Base-by-base conservation (phyloP, 495 filamentous ascomycete genomes). In the Penicillium mononematosum region DNA sequence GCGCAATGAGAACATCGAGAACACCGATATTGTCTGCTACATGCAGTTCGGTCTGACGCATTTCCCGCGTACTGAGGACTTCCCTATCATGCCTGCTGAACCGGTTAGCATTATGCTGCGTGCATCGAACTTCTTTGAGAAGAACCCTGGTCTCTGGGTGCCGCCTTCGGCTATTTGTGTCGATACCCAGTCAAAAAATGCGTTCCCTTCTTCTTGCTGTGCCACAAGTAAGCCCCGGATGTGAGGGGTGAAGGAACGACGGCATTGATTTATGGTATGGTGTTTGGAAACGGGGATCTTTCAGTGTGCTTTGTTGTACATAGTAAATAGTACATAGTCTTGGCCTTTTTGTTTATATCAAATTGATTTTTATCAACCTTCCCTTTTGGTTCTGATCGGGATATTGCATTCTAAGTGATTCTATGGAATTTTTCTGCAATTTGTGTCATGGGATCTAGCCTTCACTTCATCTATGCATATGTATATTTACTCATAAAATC, bases 51-150 rank as follows among this genome's bases (percentile, higher is more conserved):
- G 83, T 16, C 70, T 85, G 47, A 83, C 83, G 27, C 83, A 85
- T 63, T 73, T 82, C 45, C 79, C 81, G 3, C 68, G 83, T 5
- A 71, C 73, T 9, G 83, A 86, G 65, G 83, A 86, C 58, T 86
- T 83, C 69, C 83, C 83, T 5, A 77, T 86, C 49, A 90, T 90
- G 87, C 88, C 88, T 3, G 81, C 79, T 55, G 87, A 90, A 76
- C 82, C 81, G 6, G 87, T 92, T 72, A 81, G 80, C 52, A 80
- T 89, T 16, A 75, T 77, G 61, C 55, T 90, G 60, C 83, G 85
- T 61, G 85, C 87, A 4, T 80, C 79, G 5, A 87, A 88, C 56
- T 90, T 90, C 75, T 88, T 88, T 64, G 78, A 83, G 38, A 78
- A 76, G 72, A 91, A 90, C 59, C 88, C 87, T 5, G 85, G 84